Evolutionary conservation across 2,329 filamentous ascomycete genomes (phyloP), one percentile per base, ranked within the genome.

Genomic region (Fulvia fulva): DNA sequence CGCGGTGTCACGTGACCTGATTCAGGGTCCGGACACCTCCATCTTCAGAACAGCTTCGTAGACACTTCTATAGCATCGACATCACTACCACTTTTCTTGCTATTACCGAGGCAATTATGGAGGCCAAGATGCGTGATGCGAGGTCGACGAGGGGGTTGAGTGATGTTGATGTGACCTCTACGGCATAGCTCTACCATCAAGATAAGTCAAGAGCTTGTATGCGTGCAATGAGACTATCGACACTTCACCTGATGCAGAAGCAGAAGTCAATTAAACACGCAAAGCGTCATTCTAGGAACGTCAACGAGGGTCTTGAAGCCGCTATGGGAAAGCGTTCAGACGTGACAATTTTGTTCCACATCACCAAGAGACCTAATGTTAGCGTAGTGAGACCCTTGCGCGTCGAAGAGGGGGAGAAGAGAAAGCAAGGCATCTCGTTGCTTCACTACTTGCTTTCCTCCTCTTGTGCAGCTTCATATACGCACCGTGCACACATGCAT

Each of bases 401-500:
- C n/a, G 28, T 6, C 37, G 28, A 37, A 22, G 21, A 25, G n/a
- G 34, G 23, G 47, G 28, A 52, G 14, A 49, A 19, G 30, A 19
- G 45, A 41, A 47, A 43, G 53, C 9, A 21, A 22, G 14, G 4
- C 28, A 37, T 41, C 22, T 53, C 23, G 47, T 52, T 52, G 14
- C 12, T 26, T 21, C 32, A 9, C 50, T 52, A 47, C 23, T 45
- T 52, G 19, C 47, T 45, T 44, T 19, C 46, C 21, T 45, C 51
- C n/a, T 50, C 37, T 22, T 45, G 26, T 41, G 44, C 43, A 9
- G 37, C 52, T 49, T 97, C 93, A 70, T 83, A 86, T 23, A 87
- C 77, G 74, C 94, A 99, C 63, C 94, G 83, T 59, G 83, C 77
- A 76, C 94, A 99, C 81, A 90, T 87, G 76, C 94, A 99, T 74